These are phyloP conservation scores for Zelonia costaricensis DNA, from an alignment of 208 protist species.

Conservation along the genomic window DNA sequence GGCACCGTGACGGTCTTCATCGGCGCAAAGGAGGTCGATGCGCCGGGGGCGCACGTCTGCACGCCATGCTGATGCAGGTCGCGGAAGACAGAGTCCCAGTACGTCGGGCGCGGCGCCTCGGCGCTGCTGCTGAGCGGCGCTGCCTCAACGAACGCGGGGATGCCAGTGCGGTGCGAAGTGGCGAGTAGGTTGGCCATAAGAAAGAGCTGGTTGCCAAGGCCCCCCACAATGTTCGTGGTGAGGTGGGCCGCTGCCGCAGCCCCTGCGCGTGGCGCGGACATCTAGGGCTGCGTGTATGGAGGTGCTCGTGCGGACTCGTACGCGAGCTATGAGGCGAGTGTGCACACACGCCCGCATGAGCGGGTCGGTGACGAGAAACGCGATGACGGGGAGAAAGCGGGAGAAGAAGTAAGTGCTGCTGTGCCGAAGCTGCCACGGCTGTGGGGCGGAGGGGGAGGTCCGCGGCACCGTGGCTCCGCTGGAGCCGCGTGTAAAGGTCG, in stretches of 20 bases:
- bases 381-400: no score
- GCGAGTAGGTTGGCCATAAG: conserved; percentile 81
- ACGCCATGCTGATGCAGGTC: conserved; percentile 44
- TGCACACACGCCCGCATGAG: no score
- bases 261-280: not conserved
- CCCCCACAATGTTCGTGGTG: conserved; percentile 84
- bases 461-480: no score
- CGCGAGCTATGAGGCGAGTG: no score
- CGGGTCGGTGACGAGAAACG: no score
- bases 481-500: no score
- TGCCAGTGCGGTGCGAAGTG: conserved; percentile 45
- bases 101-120: conserved; percentile 71
- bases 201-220: conserved; percentile 88
- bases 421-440: no score
- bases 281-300: no score
- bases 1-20: conserved; percentile 43
- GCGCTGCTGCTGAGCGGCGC: conserved; percentile 62
- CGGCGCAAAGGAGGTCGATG: not conserved
- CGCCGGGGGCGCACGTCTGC: not conserved
- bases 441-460: no score
- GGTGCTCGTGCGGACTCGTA: no score
- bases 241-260: conserved; percentile 15
- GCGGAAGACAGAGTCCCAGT: conserved; percentile 76
- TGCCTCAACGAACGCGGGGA: conserved; percentile 45
- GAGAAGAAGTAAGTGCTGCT: no score